These are phyloP conservation scores for Ehretia macrophylla DNA, from an alignment of 257 asterid species.

Conservation along the genomic window DNA sequence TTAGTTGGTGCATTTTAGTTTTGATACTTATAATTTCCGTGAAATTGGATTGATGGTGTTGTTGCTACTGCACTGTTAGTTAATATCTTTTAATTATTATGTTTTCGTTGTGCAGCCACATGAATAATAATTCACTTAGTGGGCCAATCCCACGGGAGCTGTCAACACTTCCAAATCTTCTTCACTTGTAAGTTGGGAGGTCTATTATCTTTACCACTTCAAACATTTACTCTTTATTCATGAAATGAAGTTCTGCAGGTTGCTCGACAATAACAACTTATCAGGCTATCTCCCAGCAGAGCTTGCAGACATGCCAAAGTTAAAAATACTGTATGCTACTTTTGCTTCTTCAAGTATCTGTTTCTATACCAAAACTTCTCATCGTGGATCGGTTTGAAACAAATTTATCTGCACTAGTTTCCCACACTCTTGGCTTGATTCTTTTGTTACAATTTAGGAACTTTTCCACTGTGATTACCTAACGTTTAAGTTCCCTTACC, in stretches of 20 bases:
- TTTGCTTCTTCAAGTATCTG: constrained; percentile 13
- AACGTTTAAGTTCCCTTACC: no score
- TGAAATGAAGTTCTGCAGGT: constrained; percentile 49
- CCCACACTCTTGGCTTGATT: no score
- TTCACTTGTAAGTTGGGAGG: constrained; percentile 78
- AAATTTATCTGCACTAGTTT: no score
- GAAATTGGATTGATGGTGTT: no score
- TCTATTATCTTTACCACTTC: constrained; percentile 5
- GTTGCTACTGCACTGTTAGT: no score
- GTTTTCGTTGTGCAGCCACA: constrained; percentile 64
- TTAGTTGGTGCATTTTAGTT: no score
- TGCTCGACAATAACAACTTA: constrained; percentile 93
- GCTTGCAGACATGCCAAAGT: constrained; percentile 54
- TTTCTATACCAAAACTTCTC: not conserved
- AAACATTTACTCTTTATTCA: constrained; percentile 9
- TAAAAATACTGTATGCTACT: constrained; percentile 66
- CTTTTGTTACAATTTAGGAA: no score
- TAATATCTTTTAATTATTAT: constrained; percentile 12
- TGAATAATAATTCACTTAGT: constrained; percentile 93
- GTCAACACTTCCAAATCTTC: constrained; percentile 71
- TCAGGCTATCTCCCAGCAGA: constrained; percentile 87
- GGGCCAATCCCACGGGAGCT: constrained; percentile 84
- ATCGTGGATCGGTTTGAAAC: no score
- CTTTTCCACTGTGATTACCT: no score
- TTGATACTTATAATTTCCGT: no score